Base-by-base conservation (phyloP, 768 basidiomycete genomes). In the Steccherinum ochraceum region DNA sequence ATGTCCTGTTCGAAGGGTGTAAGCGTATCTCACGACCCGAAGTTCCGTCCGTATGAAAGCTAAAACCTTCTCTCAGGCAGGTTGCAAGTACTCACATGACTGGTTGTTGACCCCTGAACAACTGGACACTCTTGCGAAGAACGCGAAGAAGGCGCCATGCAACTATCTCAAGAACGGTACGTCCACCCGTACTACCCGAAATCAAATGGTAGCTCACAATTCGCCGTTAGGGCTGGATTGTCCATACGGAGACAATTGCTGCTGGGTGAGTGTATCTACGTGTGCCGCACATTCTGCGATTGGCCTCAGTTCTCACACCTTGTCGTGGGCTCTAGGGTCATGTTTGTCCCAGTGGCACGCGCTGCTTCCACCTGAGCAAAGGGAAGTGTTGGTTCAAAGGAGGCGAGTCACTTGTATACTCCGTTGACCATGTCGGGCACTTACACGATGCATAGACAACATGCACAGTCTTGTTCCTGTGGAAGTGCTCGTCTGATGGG, bases 371-470 rank as follows among this genome's bases (percentile, higher is more conserved):
- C 64, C 69, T 84, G 24, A 80, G 78, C 67, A 87, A 84, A 62
- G 87, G 88, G 40, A 89, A 85, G 68, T 91, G 89, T 62, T 89
- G 89, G 86, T 91, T 91, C 68, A 89, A 90, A 76, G 87, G 84
- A 57, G 67, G 76, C 77, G 51, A 60, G 77, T 67, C 7, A 24
- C 12, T 11, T 18, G 19, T 43, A 18, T 19, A 35, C 30, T 35
- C 30, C 16, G 16, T 35, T 35, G 30, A 35, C 30, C 16, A 16
- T 35, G 16, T 16, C 30, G 7, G 30, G 30, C 7, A 35, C 30
- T 35, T 35, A 35, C 16, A 35, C 30, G 16, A 7, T 35, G 7
- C 16, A 23, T 45, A 75, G 74, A 72, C 45, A 72, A 70, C 46
- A 75, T 75, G 73, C 73, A 75, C 30, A 35, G 16, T 16, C 30